phyloP scores from a whole-genome alignment of 768 basidiomycete genomes.

The Infundibulicybe gibba region DNA sequence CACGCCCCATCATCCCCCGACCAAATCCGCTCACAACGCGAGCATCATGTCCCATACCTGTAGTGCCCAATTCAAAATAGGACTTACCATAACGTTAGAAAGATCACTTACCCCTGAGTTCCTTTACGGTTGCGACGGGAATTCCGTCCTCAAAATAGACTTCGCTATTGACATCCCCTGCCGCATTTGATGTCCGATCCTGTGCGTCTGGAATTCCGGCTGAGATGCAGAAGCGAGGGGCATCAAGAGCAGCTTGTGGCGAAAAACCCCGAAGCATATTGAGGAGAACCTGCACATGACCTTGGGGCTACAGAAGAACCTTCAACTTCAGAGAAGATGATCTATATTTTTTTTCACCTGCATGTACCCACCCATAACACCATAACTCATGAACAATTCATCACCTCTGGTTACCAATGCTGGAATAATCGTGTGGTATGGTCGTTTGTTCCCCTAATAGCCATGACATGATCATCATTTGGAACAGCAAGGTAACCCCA shows the following conservation, averaged over 20 bases:
- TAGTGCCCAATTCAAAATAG: slow-evolving; percentile 1
- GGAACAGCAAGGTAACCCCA: slow-evolving; percentile 18
- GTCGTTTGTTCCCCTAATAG: slow-evolving; percentile 71
- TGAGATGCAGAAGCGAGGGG: slow-evolving; percentile 95
- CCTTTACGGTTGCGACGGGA: slow-evolving; percentile 52
- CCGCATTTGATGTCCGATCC: slow-evolving; percentile 37
- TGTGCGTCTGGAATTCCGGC: slow-evolving; percentile 68
- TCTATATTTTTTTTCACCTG: slow-evolving; percentile 41
- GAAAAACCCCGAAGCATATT: slow-evolving; percentile 88
- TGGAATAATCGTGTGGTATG: slow-evolving; percentile 92
- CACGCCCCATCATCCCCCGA: slow-evolving; percentile 71
- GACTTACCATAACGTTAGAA: neutral
- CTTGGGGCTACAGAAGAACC: slow-evolving; percentile 68
- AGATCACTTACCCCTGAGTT: slow-evolving; percentile 55
- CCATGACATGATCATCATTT: neutral
- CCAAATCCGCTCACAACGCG: slow-evolving; percentile 56
- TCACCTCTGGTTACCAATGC: slow-evolving; percentile 75
- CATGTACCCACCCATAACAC: slow-evolving; percentile 93
- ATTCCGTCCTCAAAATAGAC: slow-evolving; percentile 91
- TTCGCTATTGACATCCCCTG: slow-evolving; percentile 74
- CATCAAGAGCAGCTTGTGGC: slow-evolving; percentile 87
- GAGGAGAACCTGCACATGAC: slow-evolving; percentile 91
- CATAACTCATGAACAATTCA: slow-evolving; percentile 85
- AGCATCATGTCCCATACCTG: slow-evolving; percentile 90
- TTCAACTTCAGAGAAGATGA: neutral